Evolutionary conservation across 176 grass and related monocot genomes (phyloP), one percentile per base, ranked within the genome.

Genomic region (Paspalum vaginatum): DNA sequence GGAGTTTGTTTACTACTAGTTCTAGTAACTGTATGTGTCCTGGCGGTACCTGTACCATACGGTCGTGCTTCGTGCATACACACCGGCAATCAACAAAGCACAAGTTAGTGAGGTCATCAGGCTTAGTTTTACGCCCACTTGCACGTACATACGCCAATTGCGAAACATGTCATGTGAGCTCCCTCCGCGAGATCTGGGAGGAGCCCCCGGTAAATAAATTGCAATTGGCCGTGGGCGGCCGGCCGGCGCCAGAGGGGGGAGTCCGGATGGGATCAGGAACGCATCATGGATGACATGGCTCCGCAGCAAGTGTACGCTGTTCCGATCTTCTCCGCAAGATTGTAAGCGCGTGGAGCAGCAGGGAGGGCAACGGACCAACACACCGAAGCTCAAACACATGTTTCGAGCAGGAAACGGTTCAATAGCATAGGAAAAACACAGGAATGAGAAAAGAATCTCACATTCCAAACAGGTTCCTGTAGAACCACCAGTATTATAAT

Each of bases 171-270:
- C 63, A 84, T 77, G 82, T 84, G 82, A 50, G 14, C 48, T 58
- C 72, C 24, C 74, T 44, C 69, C 84, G 77, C 58, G 70, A 32
- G 42, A 79, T 85, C 56, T 72, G 65, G 55, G 53, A 50, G 44
- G 20, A 27, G 27, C 4, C 12, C 14, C 12, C 68, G 65, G 22
- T 45, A n/a, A 62, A 52, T 5, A 42, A 56, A 27, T 16, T 32
- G 32, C 32, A 32, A 32, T 32, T 32, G 8, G 38, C 14, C 45
- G 20, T 54, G 67, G 66, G 75, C 57, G 66, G 75, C 25, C 56
- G 21, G 69, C 71, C 22, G 74, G 66, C 46, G 75, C 8, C 37
- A 44, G 65, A 52, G 55, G 65, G 55, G 65, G 52, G 65, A 38
- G 25, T 8, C 74, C 12, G 82, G 17, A 26, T 22, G 24, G 61